These are phyloP conservation scores for Blastocystis sp. DNA, from an alignment of 352 stramenopile genomes.

Conservation along the genomic window DNA sequence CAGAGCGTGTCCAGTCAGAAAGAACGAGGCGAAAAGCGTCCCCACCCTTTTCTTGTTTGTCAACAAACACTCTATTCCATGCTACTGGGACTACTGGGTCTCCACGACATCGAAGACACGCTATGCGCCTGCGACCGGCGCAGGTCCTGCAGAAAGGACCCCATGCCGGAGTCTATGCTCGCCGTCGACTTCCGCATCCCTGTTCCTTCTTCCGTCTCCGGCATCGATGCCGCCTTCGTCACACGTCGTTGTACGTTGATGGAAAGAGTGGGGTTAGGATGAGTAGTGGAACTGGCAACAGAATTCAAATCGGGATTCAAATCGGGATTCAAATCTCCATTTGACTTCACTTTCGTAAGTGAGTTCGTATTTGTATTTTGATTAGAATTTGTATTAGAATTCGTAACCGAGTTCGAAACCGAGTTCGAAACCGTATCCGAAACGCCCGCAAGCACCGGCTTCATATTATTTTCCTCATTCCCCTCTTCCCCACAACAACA, in stretches of 20 bases:
- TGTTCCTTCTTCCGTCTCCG: too few species aligned
- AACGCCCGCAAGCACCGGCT: neutral
- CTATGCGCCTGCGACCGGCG: neutral
- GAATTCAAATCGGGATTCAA: neutral
- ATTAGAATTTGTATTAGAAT: too few species aligned
- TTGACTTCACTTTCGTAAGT: too few species aligned
- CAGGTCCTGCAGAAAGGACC: neutral
- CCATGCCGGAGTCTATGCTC: neutral
- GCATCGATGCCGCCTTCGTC: too few species aligned
- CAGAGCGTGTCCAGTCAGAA: neutral
- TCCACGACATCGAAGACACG: constrained; percentile 2
- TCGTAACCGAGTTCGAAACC: neutral
- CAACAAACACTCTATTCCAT: neutral
- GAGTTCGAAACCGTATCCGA: neutral
- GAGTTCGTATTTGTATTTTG: too few species aligned
- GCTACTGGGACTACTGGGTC: too few species aligned
- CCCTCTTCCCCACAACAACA: neutral
- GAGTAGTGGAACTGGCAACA: too few species aligned
- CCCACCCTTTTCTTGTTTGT: neutral
- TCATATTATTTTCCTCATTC: neutral
- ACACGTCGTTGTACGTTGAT: neutral
- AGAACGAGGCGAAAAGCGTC: neutral
- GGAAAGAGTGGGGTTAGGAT: too few species aligned
- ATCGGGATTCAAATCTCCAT: neutral
- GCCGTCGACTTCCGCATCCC: too few species aligned